These are phyloP conservation scores for Bertia moriformis DNA, from an alignment of 2,329 filamentous ascomycete species.

Conservation along the genomic window DNA sequence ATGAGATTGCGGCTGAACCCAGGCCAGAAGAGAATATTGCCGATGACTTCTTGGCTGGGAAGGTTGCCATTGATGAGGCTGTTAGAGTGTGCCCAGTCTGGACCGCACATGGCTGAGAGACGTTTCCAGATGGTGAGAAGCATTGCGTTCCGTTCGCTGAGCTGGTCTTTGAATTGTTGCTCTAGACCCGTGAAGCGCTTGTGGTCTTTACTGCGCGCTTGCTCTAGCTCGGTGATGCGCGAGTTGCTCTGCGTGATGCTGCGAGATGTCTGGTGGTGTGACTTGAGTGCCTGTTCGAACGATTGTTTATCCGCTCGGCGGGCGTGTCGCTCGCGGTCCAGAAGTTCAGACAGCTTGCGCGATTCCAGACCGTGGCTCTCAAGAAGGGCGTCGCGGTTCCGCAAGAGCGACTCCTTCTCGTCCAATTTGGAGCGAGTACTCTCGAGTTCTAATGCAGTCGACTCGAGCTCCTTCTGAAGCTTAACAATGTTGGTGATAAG, in stretches of 20 bases:
- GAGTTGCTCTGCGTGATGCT: conserved; percentile 75
- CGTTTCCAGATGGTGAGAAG: conserved; percentile 82
- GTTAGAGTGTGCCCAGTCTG: conserved; percentile 83
- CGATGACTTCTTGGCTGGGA: conserved; percentile 69
- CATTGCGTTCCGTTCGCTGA: conserved; percentile 77
- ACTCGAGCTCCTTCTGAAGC: conserved; percentile 75
- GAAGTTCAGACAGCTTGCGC: conserved; percentile 68
- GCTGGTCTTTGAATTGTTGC: conserved; percentile 68
- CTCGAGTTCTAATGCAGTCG: conserved; percentile 70
- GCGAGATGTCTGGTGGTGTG: conserved; percentile 72
- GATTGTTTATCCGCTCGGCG: conserved; percentile 77
- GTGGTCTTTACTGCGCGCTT: conserved; percentile 62
- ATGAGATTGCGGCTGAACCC: conserved; percentile 84
- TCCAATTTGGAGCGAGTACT: conserved; percentile 59
- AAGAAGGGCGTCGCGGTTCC: conserved; percentile 74
- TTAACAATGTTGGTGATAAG: conserved; percentile 77
- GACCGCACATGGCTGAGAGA: conserved; percentile 70
- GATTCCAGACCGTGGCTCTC: conserved; percentile 81
- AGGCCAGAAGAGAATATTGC: conserved; percentile 63
- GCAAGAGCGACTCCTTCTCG: conserved; percentile 84
- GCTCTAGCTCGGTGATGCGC: conserved; percentile 74
- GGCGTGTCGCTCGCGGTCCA: conserved; percentile 77
- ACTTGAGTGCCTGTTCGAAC: conserved; percentile 77
- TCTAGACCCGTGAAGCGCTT: conserved; percentile 65
- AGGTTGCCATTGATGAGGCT: conserved; percentile 75